Evolutionary conservation across 78 protist genomes (phyloP), one percentile per base, ranked within the genome.

Genomic region (Paratrimastix pyriformis): DNA sequence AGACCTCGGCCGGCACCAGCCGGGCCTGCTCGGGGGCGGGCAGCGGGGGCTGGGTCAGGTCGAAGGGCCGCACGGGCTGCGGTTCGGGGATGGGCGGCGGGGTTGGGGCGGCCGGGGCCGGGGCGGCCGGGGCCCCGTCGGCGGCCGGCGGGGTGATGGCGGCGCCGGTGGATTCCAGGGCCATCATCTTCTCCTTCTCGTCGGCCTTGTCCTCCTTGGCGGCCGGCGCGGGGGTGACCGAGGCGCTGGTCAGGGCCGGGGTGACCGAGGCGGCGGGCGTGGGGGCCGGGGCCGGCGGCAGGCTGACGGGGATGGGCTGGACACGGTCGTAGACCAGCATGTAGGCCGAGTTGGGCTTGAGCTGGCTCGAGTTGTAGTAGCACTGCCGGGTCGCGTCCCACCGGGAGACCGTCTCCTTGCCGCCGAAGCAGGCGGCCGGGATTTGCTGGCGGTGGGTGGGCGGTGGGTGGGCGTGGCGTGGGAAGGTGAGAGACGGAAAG

Each of bases 291-390:
- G 15, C 15, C 55, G 13, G 32, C 15, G 32, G 32, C 55, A 50
- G 32, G 13, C 15, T 13, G 15, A 21, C 55, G 13, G 55, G 13
- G 55, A 15, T 13, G 21, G 68, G 68, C 11, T 35, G 18, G 68
- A 62, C 37, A 55, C 87, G 64, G 65, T 87, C 85, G 58, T 91
- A 91, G 37, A 90, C 66, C 29, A 91, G 75, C 84, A 91, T 85
- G 62, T 91, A 91, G n/a, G 95, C 95, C 40, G 82, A 84, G 72
- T 87, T 59, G 37, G 80, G 58, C 68, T 74, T 80, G 42, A 39
- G 26, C 33, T 2, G 18, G 29, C 8, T 2, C 38, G 11, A 11
- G 7, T 21, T 40, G 3, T 59, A 21, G 9, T 33, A 45, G 54
- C 15, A 13, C 40, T 65, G 0, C 26, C 11, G 3, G 6, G 54